Base-by-base conservation (phyloP, 2,329 filamentous ascomycete genomes). In the Verticillium albo-atrum region DNA sequence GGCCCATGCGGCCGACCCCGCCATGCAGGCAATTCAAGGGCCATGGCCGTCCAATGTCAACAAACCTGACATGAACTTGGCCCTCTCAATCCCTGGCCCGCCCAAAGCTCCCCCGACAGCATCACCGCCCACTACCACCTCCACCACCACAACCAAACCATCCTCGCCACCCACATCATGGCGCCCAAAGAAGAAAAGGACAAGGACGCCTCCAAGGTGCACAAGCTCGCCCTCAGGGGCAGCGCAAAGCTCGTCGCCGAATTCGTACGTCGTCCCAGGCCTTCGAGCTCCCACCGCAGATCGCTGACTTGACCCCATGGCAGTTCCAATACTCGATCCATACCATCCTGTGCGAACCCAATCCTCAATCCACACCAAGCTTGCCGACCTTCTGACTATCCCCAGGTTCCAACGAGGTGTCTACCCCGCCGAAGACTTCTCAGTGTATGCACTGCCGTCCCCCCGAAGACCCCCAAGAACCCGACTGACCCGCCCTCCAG, bases 321-420 rank as follows among this genome's bases (percentile, higher is more conserved):
- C 68, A 90, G 86, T 99, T 99, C 72, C 92, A 99, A 81, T 99
- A 97, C 76, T 97, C 92, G 1, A 97, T 98, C 72, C 95, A 99
- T 71, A 96, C 93, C 0, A 98, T 99, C 61, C 82, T 99, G 87
- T 95, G 82, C 68, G 85, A 68, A 34, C 6, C 7, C 42, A 23
- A 2, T 5, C n/a, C 2, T 42, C 7, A 1, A n/a, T 20, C 26
- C 26, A 5, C 0, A 12, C 7, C 30, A 34, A 55, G 9, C 30
- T 14, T 14, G 9, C 15, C 47, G 47, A 30, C 25, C 30, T 34
- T 59, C 37, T 25, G 30, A 12, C 20, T 37, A 17, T 25, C n/a
- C 34, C 32, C 66, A 94, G 91, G 57, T 97, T 97, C 76, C 94
- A 98, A 75, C 85, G 87, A 70, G 87, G 87, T 61, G 87, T 90